Conservation (phyloP, 2,329 filamentous ascomycete species). For the Blumeria hordei region DNA sequence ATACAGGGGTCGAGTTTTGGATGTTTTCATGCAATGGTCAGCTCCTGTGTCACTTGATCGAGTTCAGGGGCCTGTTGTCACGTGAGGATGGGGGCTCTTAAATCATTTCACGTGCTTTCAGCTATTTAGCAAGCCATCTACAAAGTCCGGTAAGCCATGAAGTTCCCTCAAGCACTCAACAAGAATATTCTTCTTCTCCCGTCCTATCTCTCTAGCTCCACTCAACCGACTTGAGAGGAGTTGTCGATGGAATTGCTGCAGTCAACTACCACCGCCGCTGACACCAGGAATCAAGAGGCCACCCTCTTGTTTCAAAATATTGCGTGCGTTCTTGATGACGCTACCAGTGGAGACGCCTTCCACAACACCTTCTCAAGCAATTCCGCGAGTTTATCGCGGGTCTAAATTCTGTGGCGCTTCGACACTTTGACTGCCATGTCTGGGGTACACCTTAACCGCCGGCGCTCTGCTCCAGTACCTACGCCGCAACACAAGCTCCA, state of each 20-base stretch:
- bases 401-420: not conserved
- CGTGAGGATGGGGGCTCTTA: too few species aligned
- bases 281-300: not conserved
- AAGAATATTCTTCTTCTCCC: not conserved
- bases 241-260: not conserved
- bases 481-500: too few species aligned
- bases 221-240: not conserved
- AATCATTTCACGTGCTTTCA: too few species aligned
- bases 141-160: too few species aligned
- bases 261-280: not conserved
- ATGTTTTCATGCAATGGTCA: too few species aligned
- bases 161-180: too few species aligned
- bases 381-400: not conserved
- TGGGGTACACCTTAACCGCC: not conserved
- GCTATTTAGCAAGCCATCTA: too few species aligned
- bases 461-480: too few species aligned
- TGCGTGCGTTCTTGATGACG: not conserved
- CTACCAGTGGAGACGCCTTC: not conserved
- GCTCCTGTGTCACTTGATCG: too few species aligned
- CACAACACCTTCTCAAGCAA: not conserved
- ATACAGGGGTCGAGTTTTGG: too few species aligned
- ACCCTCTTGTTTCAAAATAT: not conserved
- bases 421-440: not conserved
- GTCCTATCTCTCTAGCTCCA: not conserved
- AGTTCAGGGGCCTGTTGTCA: too few species aligned